Base-by-base conservation (phyloP, 768 basidiomycete genomes). In the Lactarius quietus region DNA sequence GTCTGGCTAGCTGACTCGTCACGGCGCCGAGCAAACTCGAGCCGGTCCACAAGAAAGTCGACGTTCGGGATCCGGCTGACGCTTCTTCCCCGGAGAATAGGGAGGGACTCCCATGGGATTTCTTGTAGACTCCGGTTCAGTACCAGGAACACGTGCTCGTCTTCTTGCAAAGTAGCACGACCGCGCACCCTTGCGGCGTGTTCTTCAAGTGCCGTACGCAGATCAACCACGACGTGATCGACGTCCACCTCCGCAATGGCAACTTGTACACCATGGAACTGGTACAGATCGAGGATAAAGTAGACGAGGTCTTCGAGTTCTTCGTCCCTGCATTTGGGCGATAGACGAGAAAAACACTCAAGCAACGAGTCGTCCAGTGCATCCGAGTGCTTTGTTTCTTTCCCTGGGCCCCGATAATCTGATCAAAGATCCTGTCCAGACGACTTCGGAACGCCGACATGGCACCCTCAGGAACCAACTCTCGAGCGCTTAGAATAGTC, bases 51-150 rank as follows among this genome's bases (percentile, higher is more conserved):
- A 23, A 99, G 78, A 80, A 98, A 98, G 63, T 92, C 84, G 43
- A 95, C 73, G 39, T 89, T 92, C 2, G 97, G 97, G 68, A 98
- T 87, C n/a, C 97, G 88, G 73, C 92, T 95, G 72, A 98, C 84
- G 60, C 94, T 92, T 57, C 88, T 81, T 10, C 90, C 92, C 48
- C 92, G 83, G 14, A 98, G 77, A 48, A 88, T 83, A 0, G 96
- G 95, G 17, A 98, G 85, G 29, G 90, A 95, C 76, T 98, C 97
- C 96, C 96, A 98, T 2, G 97, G 95, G 62, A 98, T 81, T 0
- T 86, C 85, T 72, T 95, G 92, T 14, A 95, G 78, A 64, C 91
- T 87, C 76, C 92, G 92, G 76, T 98, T 97, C 57, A 98, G 81
- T 23, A 96, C 84, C 66, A 98, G 79, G 78, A 98, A 96, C 39